These are phyloP conservation scores for Aspergillus pseudoviridinutans DNA, from an alignment of 2,329 filamentous ascomycete species.

Conservation along the genomic window DNA sequence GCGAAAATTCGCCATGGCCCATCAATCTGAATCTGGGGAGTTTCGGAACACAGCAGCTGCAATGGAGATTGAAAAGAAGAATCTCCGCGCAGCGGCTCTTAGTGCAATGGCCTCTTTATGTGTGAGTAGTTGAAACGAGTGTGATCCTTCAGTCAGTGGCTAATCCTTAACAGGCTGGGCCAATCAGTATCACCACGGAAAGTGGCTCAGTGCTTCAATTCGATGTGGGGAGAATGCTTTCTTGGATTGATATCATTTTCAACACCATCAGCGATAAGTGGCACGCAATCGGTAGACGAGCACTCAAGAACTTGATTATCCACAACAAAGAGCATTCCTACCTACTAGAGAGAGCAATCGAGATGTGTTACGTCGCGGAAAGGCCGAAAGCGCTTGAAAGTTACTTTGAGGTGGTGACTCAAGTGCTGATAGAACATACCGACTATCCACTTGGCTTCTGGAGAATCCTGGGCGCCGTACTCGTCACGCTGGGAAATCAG, in stretches of 20 bases:
- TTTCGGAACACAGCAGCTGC: slow-evolving; percentile 76
- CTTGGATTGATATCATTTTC: slow-evolving; percentile 95
- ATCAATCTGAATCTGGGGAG: slow-evolving; percentile 68
- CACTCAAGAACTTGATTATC: slow-evolving; percentile 81
- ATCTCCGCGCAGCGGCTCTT: slow-evolving; percentile 81
- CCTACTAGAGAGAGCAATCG: slow-evolving; percentile 82
- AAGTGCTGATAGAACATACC: slow-evolving; percentile 78
- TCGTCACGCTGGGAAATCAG: slow-evolving; percentile 91
- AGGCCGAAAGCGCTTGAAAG: slow-evolving; percentile 81
- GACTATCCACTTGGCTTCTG: slow-evolving; percentile 83
- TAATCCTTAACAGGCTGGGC: slow-evolving; percentile 47
- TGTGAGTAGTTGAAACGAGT: slow-evolving; percentile 53
- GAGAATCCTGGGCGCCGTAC: slow-evolving; percentile 80
- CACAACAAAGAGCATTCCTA: slow-evolving; percentile 86
- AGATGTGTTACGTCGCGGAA: slow-evolving; percentile 82
- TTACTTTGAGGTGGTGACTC: slow-evolving; percentile 88
- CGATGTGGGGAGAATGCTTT: slow-evolving; percentile 84
- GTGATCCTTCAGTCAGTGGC: slow-evolving; percentile 4
- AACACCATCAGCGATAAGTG: slow-evolving; percentile 86
- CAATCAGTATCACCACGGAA: slow-evolving; percentile 82
- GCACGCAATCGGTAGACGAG: slow-evolving; percentile 82
- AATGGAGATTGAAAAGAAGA: slow-evolving; percentile 95
- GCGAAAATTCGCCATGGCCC: slow-evolving; percentile 77
- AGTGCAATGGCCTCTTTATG: slow-evolving; percentile 95
- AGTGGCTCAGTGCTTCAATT: slow-evolving; percentile 86